These are phyloP conservation scores for Linanthus parryae DNA, from an alignment of 148 eudicot genomes.

Conservation along the genomic window DNA sequence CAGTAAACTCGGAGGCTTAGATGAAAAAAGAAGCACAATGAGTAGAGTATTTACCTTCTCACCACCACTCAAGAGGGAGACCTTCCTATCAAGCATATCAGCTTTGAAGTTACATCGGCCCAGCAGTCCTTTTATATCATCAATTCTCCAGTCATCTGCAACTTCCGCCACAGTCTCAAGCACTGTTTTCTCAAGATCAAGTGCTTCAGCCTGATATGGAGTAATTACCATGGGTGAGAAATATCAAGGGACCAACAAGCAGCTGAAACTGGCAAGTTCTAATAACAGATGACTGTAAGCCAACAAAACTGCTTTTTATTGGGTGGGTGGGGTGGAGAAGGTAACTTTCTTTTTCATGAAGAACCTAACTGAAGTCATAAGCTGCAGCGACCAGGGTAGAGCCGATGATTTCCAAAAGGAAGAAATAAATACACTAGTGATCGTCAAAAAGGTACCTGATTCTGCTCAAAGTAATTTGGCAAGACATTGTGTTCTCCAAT, in stretches of 20 bases:
- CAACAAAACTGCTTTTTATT: no score
- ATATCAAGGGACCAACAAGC: neutral
- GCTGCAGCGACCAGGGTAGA: no score
- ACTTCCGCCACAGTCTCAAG: slow-evolving; percentile 86
- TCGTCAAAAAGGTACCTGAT: slow-evolving; percentile 53
- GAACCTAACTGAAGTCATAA: no score
- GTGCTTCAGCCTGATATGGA: slow-evolving; percentile 81
- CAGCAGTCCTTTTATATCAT: slow-evolving; percentile 90
- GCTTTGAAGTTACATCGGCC: slow-evolving; percentile 93
- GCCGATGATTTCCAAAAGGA: no score
- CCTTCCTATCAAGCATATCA: slow-evolving; percentile 96
- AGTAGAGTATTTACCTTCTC: slow-evolving; percentile 58
- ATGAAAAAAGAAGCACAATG: neutral
- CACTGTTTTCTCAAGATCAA: slow-evolving; percentile 85
- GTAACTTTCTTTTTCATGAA: no score
- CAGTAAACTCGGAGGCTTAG: no score
- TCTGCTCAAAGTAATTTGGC: slow-evolving; percentile 96
- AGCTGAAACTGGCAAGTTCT: neutral
- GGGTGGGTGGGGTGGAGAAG: no score
- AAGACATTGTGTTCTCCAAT: slow-evolving; percentile 92
- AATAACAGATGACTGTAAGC: no score
- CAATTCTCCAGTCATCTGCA: slow-evolving; percentile 90
- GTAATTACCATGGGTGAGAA: neutral
- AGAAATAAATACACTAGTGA: slow-evolving; percentile 1
- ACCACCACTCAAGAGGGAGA: slow-evolving; percentile 88